Percentiles rank a stretch among this genome's conserved stretches.
Evolutionary conservation across 2,329 filamentous ascomycete genomes (phyloP).

Genomic region (Aspergillus sp.): DNA sequence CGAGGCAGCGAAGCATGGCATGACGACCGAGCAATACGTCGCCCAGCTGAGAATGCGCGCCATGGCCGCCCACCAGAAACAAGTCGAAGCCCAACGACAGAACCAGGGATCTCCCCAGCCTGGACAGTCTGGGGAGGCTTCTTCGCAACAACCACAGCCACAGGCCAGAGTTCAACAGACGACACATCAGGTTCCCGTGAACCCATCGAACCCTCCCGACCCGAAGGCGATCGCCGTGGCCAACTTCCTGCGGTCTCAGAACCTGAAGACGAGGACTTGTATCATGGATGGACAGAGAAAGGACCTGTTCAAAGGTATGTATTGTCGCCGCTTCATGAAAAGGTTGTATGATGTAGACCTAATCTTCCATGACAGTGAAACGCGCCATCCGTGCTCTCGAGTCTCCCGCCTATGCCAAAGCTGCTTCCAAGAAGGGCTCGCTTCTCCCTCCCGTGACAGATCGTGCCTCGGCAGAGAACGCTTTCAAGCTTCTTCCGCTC

Average conservation of each 20-base stretch:
- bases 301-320: conserved; percentile 89
- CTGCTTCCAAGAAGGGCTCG: conserved; percentile 77
- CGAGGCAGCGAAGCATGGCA: conserved; percentile 50
- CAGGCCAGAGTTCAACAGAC: conserved; percentile 31
- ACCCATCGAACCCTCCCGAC: conserved; percentile 65
- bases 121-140: conserved; percentile 37
- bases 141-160: conserved; percentile 32
- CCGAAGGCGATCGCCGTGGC: conserved; percentile 86
- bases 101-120: conserved; percentile 32
- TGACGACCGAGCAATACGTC: conserved; percentile 52
- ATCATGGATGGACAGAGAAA: conserved; percentile 95
- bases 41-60: conserved; percentile 45
- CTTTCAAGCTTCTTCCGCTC: conserved; percentile 90
- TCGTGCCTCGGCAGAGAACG: conserved; percentile 83
- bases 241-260: conserved; percentile 77
- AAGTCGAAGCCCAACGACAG: conserved; percentile 34
- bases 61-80: conserved; percentile 43
- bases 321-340: neutral
- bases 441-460: conserved; percentile 85
- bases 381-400: conserved; percentile 87
- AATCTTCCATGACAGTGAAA: conserved; percentile 67
- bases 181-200: conserved; percentile 47
- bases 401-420: conserved; percentile 86
- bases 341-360: neutral
- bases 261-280: conserved; percentile 84